Evolutionary conservation across 805 yeast genomes (phyloP), one percentile per base, ranked within the genome.

Genomic region (Wickerhamiella qilinensis): DNA sequence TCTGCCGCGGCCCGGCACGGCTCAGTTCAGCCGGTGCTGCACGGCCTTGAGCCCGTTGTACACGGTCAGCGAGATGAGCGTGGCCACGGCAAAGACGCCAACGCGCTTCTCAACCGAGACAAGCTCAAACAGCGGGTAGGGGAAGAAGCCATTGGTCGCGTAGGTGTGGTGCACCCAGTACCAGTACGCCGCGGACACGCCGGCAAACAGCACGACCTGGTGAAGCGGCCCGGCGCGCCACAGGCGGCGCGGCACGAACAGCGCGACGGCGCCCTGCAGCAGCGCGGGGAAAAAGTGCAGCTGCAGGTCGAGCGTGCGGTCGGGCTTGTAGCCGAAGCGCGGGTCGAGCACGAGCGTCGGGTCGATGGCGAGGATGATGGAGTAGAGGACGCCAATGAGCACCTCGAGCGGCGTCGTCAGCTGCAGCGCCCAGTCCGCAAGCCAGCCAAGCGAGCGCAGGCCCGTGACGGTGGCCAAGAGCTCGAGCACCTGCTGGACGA

Each of bases 371-470:
- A 46, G 46, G 32, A 57, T 33, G 6, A 54, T 43, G 62, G 62
- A 58, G 49, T 58, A 58, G 36, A 58, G 39, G 8, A 47, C 31
- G 17, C 53, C 36, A 17, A 58, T 52, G 25, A 56, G 48, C 21
- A 50, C 42, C 47, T 52, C 61, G 6, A 57, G 35, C 4, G 62
- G 61, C 5, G 60, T 53, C 12, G 57, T 48, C 5, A 53, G 27
- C 30, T 48, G 40, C 16, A 49, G 41, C 19, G 53, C 33, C 30
- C 32, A 16, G 41, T 43, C 42, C 37, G 50, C 51, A 17, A 55
- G 25, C 22, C 38, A 34, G 17, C 35, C 37, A 14, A 50, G 38
- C 11, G 37, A 16, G 16, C 47, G 40, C 20, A 55, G 39, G 8
- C 56, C 51, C 11, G 57, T 42, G 8, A 44, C 27, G 38, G 64